Base-by-base conservation (phyloP, 192 early-diverging fungal species). In the Endogone sp. region DNA sequence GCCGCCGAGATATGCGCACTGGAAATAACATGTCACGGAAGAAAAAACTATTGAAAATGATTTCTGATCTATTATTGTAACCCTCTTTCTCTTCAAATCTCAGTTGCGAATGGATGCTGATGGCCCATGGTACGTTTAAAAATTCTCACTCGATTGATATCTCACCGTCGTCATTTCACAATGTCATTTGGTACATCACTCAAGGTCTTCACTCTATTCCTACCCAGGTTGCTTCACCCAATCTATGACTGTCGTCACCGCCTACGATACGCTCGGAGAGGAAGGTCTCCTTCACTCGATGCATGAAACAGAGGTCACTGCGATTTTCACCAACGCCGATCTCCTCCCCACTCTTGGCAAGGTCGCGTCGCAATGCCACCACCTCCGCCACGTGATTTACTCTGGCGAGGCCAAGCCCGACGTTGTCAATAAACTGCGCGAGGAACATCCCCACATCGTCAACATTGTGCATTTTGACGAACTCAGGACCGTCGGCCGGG, bases 181-280 rank as follows among this genome's bases (percentile, higher is more conserved):
- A 54, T 56, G 30, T 29, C n/a, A 4, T 56, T 37, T 10, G 11
- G 29, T 2, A 21, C 37, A 55, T 27, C 13, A 13, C n/a, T 29
- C 9, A 67, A 23, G 56, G 23, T 3, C 37, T 29, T 20, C 1
- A 29, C 30, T 56, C 28, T 60, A 32, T 29, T n/a, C 56, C 54
- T n/a, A 13, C 59, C 20, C 68, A 81, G 80, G 68, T 44, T 74
- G 73, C 72, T 94, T 87, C 63, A 85, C 88, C 31, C 92, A 94
- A 79, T 79, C 63, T 26, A 64, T 92, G 60, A 83, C 87, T 58
- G 89, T 97, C 65, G 88, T 92, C n/a, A 97, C 95, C 23, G 91
- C 94, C 26, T 92, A 91, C 71, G 90, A 90, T 60, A 94, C 94
- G 21, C 85, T 97, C 61, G 95, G 94, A 24, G 88, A 89, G 31